Evolutionary conservation across 345 rosid species (phyloP).

Genomic region (Citrus trifoliata): DNA sequence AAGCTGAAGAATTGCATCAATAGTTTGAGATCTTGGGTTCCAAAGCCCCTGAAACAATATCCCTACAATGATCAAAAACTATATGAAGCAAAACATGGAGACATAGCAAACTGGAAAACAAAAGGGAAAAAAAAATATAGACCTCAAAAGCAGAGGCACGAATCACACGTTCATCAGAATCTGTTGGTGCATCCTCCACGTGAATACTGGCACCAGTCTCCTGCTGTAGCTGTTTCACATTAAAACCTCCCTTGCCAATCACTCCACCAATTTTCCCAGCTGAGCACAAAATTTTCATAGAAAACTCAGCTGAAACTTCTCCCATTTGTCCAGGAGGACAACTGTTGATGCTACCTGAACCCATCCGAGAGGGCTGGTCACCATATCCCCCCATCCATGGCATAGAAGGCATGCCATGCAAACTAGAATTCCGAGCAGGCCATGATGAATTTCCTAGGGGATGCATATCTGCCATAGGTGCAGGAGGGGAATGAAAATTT

Average conservation of each 20-base stretch:
- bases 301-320: constrained; percentile 54
- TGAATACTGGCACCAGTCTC: constrained; percentile 57
- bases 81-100: constrained; percentile 3
- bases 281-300: constrained; percentile 50
- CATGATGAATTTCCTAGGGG: constrained; percentile 33
- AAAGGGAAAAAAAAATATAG: constrained; percentile 2
- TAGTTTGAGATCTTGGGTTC: constrained; percentile 48
- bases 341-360: constrained; percentile 30
- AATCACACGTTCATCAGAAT: constrained; percentile 49
- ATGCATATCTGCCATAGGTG: constrained; percentile 26
- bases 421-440: constrained; percentile 28
- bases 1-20: constrained; percentile 57
- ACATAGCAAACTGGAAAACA: neutral
- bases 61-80: constrained; percentile 24
- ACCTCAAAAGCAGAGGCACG: constrained; percentile 57
- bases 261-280: constrained; percentile 57
- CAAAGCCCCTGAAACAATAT: constrained; percentile 37
- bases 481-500: constrained; percentile 28
- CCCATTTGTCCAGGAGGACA: constrained; percentile 35
- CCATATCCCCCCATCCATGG: constrained; percentile 33
- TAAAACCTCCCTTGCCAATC: constrained; percentile 62
- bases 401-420: constrained; percentile 29
- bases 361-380: constrained; percentile 27
- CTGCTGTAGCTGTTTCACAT: constrained; percentile 44
- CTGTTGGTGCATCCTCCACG: constrained; percentile 45